Evolutionary conservation across 139 green algal genomes (phyloP).

Genomic region (Ettlia oleoabundans): DNA sequence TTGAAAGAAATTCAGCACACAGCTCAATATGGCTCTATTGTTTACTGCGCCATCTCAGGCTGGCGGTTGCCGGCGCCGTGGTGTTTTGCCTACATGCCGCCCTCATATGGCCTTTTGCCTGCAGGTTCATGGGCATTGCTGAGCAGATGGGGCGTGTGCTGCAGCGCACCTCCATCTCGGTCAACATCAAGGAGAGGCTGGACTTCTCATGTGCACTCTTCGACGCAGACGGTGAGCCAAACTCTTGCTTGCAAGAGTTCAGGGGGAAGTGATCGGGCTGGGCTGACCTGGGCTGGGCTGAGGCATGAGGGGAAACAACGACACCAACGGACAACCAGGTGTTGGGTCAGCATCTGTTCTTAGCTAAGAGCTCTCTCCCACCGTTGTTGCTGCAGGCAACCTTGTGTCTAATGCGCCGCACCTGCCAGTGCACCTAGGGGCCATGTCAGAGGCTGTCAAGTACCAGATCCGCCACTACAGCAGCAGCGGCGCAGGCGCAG

Average conservation of each 20-base stretch:
- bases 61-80: too few species aligned
- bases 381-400: conserved; percentile 60
- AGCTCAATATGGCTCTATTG: too few species aligned
- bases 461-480: conserved; percentile 83
- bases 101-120: neutral
- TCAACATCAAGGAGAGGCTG: conserved; percentile 99
- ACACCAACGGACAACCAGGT: too few species aligned
- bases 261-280: too few species aligned
- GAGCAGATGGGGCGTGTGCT: conserved; percentile 98
- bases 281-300: too few species aligned
- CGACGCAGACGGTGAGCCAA: conserved; percentile 36
- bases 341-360: too few species aligned
- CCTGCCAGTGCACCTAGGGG: conserved; percentile 96
- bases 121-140: conserved; percentile 97
- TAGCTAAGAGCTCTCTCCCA: too few species aligned
- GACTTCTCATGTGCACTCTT: conserved; percentile 98
- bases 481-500: conserved; percentile 34
- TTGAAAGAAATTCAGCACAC: neutral
- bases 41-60: too few species aligned
- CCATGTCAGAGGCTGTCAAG: conserved; percentile 93
- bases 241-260: too few species aligned
- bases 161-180: conserved; percentile 90
- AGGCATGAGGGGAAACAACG: too few species aligned
- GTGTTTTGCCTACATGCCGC: too few species aligned
- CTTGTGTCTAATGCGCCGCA: conserved; percentile 98